These are phyloP conservation scores for Camellia japonica DNA, from an alignment of 148 eudicot genomes.

Conservation along the genomic window DNA sequence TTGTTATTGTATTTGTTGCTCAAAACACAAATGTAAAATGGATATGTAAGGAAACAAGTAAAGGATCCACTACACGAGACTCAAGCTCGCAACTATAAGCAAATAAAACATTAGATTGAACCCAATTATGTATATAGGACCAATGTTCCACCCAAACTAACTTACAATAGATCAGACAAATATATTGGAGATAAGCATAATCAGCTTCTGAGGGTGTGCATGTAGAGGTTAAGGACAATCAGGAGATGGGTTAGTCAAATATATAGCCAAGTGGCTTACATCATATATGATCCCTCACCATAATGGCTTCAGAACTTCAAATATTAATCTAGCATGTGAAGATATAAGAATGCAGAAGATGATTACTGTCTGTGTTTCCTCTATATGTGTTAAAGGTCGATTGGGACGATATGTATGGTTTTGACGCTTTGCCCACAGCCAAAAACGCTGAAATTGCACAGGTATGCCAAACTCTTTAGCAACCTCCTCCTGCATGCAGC, in stretches of 20 bases:
- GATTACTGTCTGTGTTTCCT: conserved; percentile 75
- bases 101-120: background rate
- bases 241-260: background rate
- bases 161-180: background rate
- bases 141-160: background rate
- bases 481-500: conserved; percentile 70
- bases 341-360: background rate
- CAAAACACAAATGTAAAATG: no score
- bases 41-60: no score
- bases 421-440: conserved; percentile 96
- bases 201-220: background rate
- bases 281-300: background rate
- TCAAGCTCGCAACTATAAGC: no score
- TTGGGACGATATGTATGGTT: conserved; percentile 89
- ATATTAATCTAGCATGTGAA: background rate
- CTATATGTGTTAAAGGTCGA: conserved; percentile 70
- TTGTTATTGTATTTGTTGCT: no score
- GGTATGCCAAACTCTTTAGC: conserved; percentile 89
- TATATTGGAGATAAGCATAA: background rate
- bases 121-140: background rate
- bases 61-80: no score
- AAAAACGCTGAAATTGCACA: conserved; percentile 77
- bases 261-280: background rate
- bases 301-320: conserved; percentile 1
- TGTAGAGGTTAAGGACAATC: background rate